Base-by-base conservation (phyloP, 2,329 filamentous ascomycete species). In the Aspergillus sojae region DNA sequence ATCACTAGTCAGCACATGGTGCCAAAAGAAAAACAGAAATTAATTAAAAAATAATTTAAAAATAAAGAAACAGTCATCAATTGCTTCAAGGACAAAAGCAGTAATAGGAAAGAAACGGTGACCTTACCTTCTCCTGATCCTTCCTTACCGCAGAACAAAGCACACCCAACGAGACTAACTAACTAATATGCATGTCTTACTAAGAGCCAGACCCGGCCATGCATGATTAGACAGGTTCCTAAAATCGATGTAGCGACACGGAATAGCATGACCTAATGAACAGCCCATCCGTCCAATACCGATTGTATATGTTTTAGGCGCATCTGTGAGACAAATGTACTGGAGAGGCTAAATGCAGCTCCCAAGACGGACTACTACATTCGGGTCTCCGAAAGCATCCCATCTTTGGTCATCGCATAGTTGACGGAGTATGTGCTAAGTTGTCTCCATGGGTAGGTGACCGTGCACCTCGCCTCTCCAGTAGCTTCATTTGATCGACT, bases 301-400 rank as follows among this genome's bases (percentile, higher is more conserved):
- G 36, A 64, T 66, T 66, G 64, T 66, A 60, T 50, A 64, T 58
- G 62, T 64, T 64, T 66, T 62, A 58, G 54, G 43, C 19, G 34
- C 43, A 50, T 19, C 45, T 32, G 45, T 58, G 45, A 45, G 36
- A 58, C 43, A 7, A 50, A 46, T 26, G 30, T 5, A 46, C 19
- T 26, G 30, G 11, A 46, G 19, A 57, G 39, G 41, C 59, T 56
- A 39, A 61, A 52, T 57, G 23, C 34, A 62, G 34, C 39, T 34
- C 54, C 23, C 43, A 46, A 43, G 41, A 48, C 45, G 57, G 57
- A 36, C 45, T 58, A 58, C 57, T 41, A 43, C 30, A 52, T 58
- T 36, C 21, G 43, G 46, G 46, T 36, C 43, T 58, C 56, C 56
- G 56, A 48, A 26, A 9, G 10, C 19, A 23, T 48, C 23, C 30